Percentiles rank a stretch among this genome's conserved stretches.
Conservation (phyloP, 768 basidiomycete genomes). For the Psilocybe subaeruginosa region DNA sequence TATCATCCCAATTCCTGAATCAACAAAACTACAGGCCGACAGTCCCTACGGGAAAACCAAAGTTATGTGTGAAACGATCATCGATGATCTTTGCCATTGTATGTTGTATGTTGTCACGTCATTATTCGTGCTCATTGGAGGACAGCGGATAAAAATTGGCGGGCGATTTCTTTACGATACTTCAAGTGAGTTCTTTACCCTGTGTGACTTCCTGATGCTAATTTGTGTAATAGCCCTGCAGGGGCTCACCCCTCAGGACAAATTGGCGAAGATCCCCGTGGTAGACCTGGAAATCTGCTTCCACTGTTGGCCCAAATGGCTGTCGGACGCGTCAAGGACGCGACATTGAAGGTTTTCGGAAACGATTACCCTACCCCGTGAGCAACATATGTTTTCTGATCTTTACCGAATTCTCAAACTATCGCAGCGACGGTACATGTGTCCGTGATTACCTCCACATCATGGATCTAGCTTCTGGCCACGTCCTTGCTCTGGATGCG, state of each 20-base stretch:
- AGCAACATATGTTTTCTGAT: slow-evolving; percentile 26
- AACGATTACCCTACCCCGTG: slow-evolving; percentile 96
- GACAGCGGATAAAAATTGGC: slow-evolving; percentile 75
- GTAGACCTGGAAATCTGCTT: slow-evolving; percentile 92
- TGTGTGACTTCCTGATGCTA: background rate
- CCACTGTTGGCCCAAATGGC: slow-evolving; percentile 96
- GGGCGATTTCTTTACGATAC: slow-evolving; percentile 88
- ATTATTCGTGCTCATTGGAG: slow-evolving; percentile 9
- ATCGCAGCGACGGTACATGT: slow-evolving; percentile 86
- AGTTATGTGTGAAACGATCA: slow-evolving; percentile 88
- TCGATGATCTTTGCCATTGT: slow-evolving; percentile 87
- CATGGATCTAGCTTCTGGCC: slow-evolving; percentile 93
- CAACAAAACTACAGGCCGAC: slow-evolving; percentile 83
- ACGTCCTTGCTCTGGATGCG: slow-evolving; percentile 88
- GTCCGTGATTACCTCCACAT: slow-evolving; percentile 96
- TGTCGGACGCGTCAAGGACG: slow-evolving; percentile 78
- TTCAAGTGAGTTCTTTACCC: slow-evolving; percentile 74
- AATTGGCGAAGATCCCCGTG: slow-evolving; percentile 96
- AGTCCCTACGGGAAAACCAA: slow-evolving; percentile 98
- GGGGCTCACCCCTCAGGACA: slow-evolving; percentile 96
- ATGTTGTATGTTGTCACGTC: slow-evolving; percentile 27
- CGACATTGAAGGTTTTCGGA: slow-evolving; percentile 84
- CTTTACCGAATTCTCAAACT: slow-evolving; percentile 2
- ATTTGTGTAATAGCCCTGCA: slow-evolving; percentile 66
- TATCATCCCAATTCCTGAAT: slow-evolving; percentile 91